A percentile compares a stretch with the other conserved stretches of the same genome.
These are phyloP conservation scores for Suhomyces panamericanus DNA, from an alignment of 1,139 yeast genomes.

Conservation along the genomic window DNA sequence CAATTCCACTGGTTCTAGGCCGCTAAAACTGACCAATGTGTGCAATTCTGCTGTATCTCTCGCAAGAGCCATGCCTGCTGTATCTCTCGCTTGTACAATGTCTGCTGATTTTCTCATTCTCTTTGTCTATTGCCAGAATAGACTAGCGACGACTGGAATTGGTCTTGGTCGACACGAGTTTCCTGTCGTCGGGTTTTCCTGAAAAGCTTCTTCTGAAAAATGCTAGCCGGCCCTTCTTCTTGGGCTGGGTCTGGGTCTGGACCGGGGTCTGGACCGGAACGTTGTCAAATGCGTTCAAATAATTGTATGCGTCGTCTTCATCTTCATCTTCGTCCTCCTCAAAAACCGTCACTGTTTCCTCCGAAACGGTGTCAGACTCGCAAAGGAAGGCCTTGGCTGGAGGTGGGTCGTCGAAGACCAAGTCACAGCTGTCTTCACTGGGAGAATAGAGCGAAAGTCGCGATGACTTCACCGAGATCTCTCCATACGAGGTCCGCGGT, in stretches of 20 bases:
- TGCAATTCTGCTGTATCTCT: too few species aligned
- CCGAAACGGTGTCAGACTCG: conserved; percentile 6
- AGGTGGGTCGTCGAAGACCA: conserved; percentile 1
- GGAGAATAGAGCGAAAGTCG: conserved; percentile 13
- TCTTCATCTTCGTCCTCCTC: conserved; percentile 6
- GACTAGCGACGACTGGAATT: conserved; percentile 1
- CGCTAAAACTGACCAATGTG: too few species aligned
- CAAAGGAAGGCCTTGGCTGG: background rate
- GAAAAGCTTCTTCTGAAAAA: conserved; percentile 9
- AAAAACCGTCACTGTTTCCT: conserved; percentile 7
- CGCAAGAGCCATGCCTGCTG: too few species aligned
- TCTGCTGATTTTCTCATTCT: too few species aligned
- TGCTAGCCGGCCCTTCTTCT: conserved; percentile 10
- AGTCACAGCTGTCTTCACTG: conserved; percentile 7
- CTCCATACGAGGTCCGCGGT: conserved; percentile 8
- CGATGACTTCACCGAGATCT: conserved; percentile 14
- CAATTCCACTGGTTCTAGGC: too few species aligned
- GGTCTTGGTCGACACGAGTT: background rate
- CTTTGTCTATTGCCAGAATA: conserved; percentile 4
- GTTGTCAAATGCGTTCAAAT: conserved; percentile 18
- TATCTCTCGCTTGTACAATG: too few species aligned
- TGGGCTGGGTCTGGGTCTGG: conserved; percentile 2
- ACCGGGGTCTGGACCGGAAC: background rate
- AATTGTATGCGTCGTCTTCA: conserved; percentile 18
- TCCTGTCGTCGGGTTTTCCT: background rate